These are phyloP conservation scores for Madurella mycetomatis DNA, from an alignment of 2,329 filamentous ascomycete species.

Conservation along the genomic window DNA sequence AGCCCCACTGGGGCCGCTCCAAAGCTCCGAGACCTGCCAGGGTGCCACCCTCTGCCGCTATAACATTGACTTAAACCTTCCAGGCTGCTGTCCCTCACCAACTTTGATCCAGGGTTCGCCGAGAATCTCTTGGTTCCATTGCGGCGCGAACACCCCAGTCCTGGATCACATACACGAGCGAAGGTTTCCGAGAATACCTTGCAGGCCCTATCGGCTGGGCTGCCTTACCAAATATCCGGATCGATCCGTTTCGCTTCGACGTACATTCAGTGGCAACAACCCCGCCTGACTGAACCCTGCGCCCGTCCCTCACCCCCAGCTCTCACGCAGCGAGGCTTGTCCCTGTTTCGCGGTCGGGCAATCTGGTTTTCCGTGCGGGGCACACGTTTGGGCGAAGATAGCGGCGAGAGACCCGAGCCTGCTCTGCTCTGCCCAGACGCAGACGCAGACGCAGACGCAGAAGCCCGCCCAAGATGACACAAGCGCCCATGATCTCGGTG, in stretches of 20 bases:
- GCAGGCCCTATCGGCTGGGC: not conserved
- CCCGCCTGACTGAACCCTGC: not conserved
- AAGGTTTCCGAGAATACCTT: not conserved
- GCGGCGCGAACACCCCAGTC: no score
- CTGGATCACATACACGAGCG: no score
- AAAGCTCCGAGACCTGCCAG: not conserved
- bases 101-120: no score
- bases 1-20: no score
- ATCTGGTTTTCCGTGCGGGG: not conserved
- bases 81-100: not conserved
- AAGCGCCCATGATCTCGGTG: conserved; percentile 92
- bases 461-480: conserved; percentile 54
- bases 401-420: not conserved
- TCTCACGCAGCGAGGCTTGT: not conserved
- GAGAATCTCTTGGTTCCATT: no score
- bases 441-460: conserved; percentile 1
- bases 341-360: not conserved
- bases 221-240: not conserved
- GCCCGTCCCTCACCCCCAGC: not conserved
- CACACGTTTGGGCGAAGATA: not conserved
- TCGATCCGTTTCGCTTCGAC: not conserved
- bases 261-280: not conserved
- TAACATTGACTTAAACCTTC: not conserved
- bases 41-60: not conserved
- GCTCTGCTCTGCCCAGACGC: conserved; percentile 4